A percentile compares a stretch with the other conserved stretches of the same genome.
Evolutionary conservation across 306 rosid species (phyloP).

Genomic region (Lathyrus oleraceus): DNA sequence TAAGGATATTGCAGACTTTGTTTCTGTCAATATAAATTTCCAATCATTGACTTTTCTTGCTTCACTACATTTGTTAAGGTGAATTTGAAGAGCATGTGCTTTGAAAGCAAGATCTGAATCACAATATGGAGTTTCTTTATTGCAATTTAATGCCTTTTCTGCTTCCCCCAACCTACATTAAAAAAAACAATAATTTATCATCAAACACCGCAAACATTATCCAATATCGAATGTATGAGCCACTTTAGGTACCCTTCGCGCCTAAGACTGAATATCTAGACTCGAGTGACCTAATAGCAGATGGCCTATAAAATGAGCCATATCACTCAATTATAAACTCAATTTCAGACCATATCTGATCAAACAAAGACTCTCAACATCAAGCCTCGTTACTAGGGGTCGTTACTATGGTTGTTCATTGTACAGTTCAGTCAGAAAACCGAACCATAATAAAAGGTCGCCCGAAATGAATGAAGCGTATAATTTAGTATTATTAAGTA

Average conservation of each 20-base stretch:
- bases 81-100: conserved; percentile 61
- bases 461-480: background rate
- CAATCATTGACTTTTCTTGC: conserved; percentile 66
- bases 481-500: conserved; percentile 26
- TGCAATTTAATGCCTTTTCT: conserved; percentile 63
- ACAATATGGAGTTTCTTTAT: conserved; percentile 48
- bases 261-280: background rate
- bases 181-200: background rate
- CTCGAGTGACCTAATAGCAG: background rate
- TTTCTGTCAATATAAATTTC: conserved; percentile 62
- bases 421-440: too few species aligned
- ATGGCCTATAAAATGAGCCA: background rate
- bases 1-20: conserved; percentile 63
- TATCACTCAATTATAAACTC: background rate
- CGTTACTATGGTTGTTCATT: background rate
- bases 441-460: too few species aligned
- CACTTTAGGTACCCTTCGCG: too few species aligned
- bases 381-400: background rate
- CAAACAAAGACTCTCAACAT: background rate
- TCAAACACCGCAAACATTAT: background rate
- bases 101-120: conserved; percentile 42
- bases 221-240: background rate
- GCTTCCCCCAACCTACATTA: conserved; percentile 78
- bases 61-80: conserved; percentile 61
- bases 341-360: background rate